Conservation (phyloP, 805 yeast species). For the Nakazawaea ernobii region DNA sequence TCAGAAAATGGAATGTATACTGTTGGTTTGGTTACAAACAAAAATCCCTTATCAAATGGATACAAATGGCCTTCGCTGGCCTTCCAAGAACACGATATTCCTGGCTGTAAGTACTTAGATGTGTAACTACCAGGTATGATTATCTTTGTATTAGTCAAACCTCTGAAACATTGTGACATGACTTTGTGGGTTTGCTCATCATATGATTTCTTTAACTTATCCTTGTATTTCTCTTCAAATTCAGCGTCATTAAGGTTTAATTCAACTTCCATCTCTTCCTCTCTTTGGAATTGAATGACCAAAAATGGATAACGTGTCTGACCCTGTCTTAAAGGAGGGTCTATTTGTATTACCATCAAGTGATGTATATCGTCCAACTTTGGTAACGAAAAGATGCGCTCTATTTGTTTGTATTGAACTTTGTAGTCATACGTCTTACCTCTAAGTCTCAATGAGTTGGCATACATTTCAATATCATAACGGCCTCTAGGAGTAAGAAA, state of each 20-base stretch:
- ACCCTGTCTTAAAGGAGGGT: constrained; percentile 97
- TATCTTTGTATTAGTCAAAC: constrained; percentile 81
- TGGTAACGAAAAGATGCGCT: constrained; percentile 86
- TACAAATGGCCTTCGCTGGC: constrained; percentile 93
- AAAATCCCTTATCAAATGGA: constrained; percentile 85
- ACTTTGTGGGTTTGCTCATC: constrained; percentile 85
- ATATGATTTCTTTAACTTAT: constrained; percentile 59
- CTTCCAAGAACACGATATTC: constrained; percentile 85
- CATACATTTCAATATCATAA: constrained; percentile 92
- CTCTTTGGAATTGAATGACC: constrained; percentile 82
- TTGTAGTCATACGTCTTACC: constrained; percentile 98
- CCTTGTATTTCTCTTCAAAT: constrained; percentile 68
- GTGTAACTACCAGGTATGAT: constrained; percentile 79
- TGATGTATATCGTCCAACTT: constrained; percentile 93
- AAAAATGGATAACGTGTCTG: constrained; percentile 94
- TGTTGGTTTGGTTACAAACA: constrained; percentile 92
- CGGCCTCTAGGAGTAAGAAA: constrained; percentile 98
- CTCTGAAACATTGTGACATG: constrained; percentile 81
- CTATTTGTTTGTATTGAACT: constrained; percentile 83
- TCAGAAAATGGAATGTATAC: constrained; percentile 85
- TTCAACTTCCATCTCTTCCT: constrained; percentile 88
- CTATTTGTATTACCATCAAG: constrained; percentile 81
- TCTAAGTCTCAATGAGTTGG: constrained; percentile 78
- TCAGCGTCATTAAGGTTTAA: constrained; percentile 81
- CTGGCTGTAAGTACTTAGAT: constrained; percentile 74